These are phyloP conservation scores for Pseudonectria buxi DNA, from an alignment of 2,329 filamentous ascomycete species.

Conservation along the genomic window DNA sequence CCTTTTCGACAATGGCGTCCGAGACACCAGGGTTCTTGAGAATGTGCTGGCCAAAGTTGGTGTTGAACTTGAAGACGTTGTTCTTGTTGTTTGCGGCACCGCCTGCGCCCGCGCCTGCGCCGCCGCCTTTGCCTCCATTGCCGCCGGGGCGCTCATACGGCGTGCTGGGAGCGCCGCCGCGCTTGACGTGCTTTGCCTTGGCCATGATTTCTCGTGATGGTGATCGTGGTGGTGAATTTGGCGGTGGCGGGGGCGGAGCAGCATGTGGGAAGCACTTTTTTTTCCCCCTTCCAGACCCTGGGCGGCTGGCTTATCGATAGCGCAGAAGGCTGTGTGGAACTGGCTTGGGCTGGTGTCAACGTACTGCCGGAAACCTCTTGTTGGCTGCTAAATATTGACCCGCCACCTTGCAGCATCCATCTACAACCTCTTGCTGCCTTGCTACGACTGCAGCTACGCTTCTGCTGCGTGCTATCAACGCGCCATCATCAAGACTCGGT, in stretches of 20 bases:
- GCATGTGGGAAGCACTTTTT: slow-evolving; percentile 19
- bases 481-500: too few species aligned
- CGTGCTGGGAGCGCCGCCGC: slow-evolving; percentile 37
- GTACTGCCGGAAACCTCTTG: too few species aligned
- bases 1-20: slow-evolving; percentile 65
- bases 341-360: slow-evolving; percentile 5
- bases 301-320: slow-evolving; percentile 14
- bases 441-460: too few species aligned
- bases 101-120: too few species aligned
- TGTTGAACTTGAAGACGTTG: slow-evolving; percentile 97
- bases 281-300: background rate
- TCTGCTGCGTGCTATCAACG: too few species aligned
- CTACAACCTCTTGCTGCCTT: too few species aligned
- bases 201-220: slow-evolving; percentile 36
- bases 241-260: slow-evolving; percentile 5
- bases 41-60: slow-evolving; percentile 78
- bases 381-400: too few species aligned
- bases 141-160: slow-evolving; percentile 36
- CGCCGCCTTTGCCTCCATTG: background rate
- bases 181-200: slow-evolving; percentile 47
- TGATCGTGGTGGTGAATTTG: slow-evolving; percentile 11
- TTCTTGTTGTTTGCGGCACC: slow-evolving; percentile 42
- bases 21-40: slow-evolving; percentile 86
- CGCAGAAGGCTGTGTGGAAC: background rate
- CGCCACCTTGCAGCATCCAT: too few species aligned